Evolutionary conservation across 2,329 filamentous ascomycete genomes (phyloP), one percentile per base, ranked within the genome.

Genomic region (Leptographium radiaticola): DNA sequence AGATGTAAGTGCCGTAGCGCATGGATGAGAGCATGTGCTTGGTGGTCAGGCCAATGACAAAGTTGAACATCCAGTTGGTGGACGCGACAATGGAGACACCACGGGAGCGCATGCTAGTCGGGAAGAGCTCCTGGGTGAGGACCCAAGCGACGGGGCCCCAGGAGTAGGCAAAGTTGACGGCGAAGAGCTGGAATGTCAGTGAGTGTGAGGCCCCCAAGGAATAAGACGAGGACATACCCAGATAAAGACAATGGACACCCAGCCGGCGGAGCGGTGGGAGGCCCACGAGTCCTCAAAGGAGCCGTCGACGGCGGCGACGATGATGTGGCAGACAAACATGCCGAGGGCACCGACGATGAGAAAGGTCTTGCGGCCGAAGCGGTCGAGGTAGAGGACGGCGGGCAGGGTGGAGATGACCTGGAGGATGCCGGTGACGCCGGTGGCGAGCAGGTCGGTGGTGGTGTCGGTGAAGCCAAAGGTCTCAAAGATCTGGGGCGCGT

Each of bases 241-340:
- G 15, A 48, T 33, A 20, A 53, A 56, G 31, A 55, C 49, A 16
- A 58, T 53, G n/a, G 49, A 51, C 2, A 50, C 54, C 56, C 55
- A 56, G 18, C 55, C 56, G 11, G 46, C 53, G 9, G 48, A 34
- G 9, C 13, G 10, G 52, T 58, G 56, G 11, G 42, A 30, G 4
- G 42, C n/a, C 56, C 56, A 58, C 36, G 30, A 20, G 30, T 49
- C 16, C 16, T 53, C 42, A 18, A 44, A 58, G 5, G 77, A 79
- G 53, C 82, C 77, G 68, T 83, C 84, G 44, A 86, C 68, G 62
- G 91, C 88, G 62, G 80, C 89, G 53, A 91, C 86, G 65, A 95
- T 74, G 76, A 91, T 90, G 70, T 94, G 84, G 73, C 85, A 89
- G 63, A 90, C 66, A 40, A 90, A 72, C 88, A 95, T 94, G 36